These are phyloP conservation scores for Pluteus cervinus DNA, from an alignment of 768 basidiomycete genomes.

Conservation along the genomic window DNA sequence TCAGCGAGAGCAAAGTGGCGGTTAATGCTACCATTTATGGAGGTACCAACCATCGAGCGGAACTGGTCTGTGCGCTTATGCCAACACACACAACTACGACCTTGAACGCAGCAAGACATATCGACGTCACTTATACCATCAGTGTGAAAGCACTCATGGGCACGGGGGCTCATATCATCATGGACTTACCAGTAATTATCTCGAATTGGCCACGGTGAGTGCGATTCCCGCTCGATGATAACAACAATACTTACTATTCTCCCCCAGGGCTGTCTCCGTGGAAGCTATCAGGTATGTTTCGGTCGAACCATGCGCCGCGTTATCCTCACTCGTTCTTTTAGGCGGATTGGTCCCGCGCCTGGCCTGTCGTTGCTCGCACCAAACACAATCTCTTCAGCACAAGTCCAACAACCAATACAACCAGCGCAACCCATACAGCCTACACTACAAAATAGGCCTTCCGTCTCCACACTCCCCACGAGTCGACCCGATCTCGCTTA, in stretches of 20 bases:
- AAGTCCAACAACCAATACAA: conserved; percentile 1
- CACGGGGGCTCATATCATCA: conserved; percentile 51
- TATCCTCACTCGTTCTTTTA: conserved; percentile 10
- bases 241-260: conserved; percentile 4
- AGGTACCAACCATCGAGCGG: conserved; percentile 64
- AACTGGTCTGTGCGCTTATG: conserved; percentile 66
- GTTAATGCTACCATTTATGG: conserved; percentile 71
- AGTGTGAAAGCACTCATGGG: conserved; percentile 75
- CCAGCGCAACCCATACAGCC: conserved; percentile 1
- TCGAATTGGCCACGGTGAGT: conserved; percentile 83
- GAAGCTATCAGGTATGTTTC: conserved; percentile 53
- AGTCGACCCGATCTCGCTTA: too few relatives aligned
- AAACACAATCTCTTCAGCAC: conserved; percentile 5
- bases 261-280: conserved; percentile 56
- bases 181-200: conserved; percentile 76
- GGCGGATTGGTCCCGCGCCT: conserved; percentile 44
- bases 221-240: conserved; percentile 2
- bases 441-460: conserved; percentile 6
- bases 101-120: conserved; percentile 74
- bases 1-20: conserved; percentile 68
- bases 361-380: conserved; percentile 34
- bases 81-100: conserved; percentile 75
- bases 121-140: conserved; percentile 80
- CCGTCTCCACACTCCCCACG: conserved; percentile 6
- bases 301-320: too few relatives aligned